Base-by-base conservation (phyloP, 23 red algal species). In the Gracilaria domingensis region DNA sequence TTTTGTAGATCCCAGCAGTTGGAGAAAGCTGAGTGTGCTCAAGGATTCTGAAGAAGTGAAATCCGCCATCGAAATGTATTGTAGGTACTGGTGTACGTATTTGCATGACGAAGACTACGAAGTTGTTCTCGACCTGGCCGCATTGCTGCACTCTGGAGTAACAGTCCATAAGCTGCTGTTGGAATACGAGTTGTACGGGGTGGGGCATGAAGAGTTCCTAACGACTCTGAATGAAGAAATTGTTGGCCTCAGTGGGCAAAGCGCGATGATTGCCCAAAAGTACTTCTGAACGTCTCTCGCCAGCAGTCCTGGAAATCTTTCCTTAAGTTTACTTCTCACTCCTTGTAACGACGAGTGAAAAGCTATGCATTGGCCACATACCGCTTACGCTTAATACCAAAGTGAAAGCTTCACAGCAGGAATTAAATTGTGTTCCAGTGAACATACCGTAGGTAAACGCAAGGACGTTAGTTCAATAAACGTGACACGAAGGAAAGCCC, bases 21-120 rank as follows among this genome's bases (percentile, higher is more conserved):
- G 64, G 64, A 32, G 30, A 69, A 69, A 37, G 64, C 64, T 69
- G 33, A 69, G 38, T 32, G 64, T 20, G 8, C 26, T 32, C 16
- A 37, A 7, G 28, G 64, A 69, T 9, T 69, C 26, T 69, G 64
- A 69, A 69, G 30, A 36, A 69, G 64, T 37, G 28, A 32, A 69
- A 69, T 30, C 4, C 5, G 64, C 64, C 38, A 20, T 69, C 26
- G 38, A 36, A 9, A 34, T 20, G 28, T 69, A 69, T 18, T 69
- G 64, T 32, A 69, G 18, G 32, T 69, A 69, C 32, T 69, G 64
- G 64, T 69, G 64, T 37, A 69, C 64, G 25, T 69, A 34, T 37
- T 18, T 69, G 32, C 11, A 69, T 34, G 64, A 69, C 16, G 64
- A 69, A 34, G 64, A 69, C 30, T 69, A 69, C 16, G 30, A 28